These are phyloP conservation scores for Chlorella variabilis DNA, from an alignment of 163 green algal genomes.

Conservation along the genomic window DNA sequence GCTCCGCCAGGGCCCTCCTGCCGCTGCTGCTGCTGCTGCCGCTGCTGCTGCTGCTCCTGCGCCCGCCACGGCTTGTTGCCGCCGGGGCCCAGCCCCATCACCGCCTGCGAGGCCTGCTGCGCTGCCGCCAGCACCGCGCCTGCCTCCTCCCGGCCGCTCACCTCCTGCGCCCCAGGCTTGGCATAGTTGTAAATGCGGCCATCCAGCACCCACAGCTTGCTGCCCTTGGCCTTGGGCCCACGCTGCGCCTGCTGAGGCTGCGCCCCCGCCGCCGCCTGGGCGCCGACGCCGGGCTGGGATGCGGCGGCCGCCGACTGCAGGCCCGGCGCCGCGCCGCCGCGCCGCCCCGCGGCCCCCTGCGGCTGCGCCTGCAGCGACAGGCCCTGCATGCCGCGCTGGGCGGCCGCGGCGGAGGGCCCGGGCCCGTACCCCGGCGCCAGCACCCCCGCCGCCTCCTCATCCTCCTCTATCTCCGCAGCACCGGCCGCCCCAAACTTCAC, in stretches of 20 bases:
- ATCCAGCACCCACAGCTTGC: conserved; percentile 71
- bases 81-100: conserved; percentile 68
- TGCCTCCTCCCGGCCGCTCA: conserved; percentile 46
- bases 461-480: conserved; percentile 59
- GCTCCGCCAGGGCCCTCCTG: neutral
- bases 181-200: conserved; percentile 83
- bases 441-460: neutral
- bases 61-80: conserved; percentile 51
- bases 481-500: conserved; percentile 50
- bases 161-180: conserved; percentile 68
- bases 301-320: neutral
- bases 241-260: neutral
- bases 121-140: conserved; percentile 46
- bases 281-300: too few relatives aligned
- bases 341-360: neutral
- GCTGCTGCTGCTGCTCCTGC: neutral
- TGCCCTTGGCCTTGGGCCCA: neutral
- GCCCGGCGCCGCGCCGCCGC: neutral
- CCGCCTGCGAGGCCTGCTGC: conserved; percentile 38
- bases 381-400: neutral
- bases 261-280: too few relatives aligned
- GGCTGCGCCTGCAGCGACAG: conserved; percentile 2
- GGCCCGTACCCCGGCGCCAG: neutral
- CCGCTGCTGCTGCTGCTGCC: neutral
- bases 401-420: neutral